A percentile compares a stretch with the other conserved stretches of the same genome.
phyloP scores from a whole-genome alignment of 495 filamentous ascomycete species.

The Annulohypoxylon moriforme region DNA sequence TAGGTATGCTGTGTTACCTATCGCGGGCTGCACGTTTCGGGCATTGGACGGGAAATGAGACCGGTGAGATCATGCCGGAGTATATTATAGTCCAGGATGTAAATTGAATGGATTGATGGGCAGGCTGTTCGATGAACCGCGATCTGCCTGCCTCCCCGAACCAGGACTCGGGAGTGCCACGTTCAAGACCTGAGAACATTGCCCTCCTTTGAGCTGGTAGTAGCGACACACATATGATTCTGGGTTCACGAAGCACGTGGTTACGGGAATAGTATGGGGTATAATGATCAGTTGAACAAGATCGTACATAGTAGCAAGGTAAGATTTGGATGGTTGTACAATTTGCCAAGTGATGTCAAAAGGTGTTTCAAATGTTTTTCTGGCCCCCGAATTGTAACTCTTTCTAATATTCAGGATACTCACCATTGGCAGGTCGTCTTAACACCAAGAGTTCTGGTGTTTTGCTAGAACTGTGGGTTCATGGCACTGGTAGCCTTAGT shows the following conservation, averaged over 20 bases:
- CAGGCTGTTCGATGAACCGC: not conserved
- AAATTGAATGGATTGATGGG: not conserved
- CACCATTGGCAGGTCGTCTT: too few relatives aligned
- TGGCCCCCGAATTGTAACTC: too few relatives aligned
- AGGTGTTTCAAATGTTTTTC: too few relatives aligned
- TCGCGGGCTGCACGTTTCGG: not conserved
- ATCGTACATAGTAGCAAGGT: not conserved
- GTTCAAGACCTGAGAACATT: not conserved
- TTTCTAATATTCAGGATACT: too few relatives aligned
- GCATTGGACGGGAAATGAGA: not conserved
- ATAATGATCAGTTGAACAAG: too few relatives aligned
- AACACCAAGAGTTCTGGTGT: too few relatives aligned
- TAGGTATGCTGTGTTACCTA: constrained; percentile 2
- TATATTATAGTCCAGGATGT: not conserved
- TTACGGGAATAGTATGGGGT: not conserved
- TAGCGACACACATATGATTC: not conserved
- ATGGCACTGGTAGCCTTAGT: not conserved
- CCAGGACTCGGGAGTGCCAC: not conserved
- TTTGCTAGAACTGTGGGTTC: too few relatives aligned
- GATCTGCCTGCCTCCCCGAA: not conserved
- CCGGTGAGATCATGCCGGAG: not conserved
- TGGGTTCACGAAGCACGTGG: not conserved
- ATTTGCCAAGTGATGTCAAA: too few relatives aligned
- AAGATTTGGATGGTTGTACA: not conserved
- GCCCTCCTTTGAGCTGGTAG: not conserved